Base-by-base conservation (phyloP, 768 basidiomycete genomes). In the Mycena galopus region DNA sequence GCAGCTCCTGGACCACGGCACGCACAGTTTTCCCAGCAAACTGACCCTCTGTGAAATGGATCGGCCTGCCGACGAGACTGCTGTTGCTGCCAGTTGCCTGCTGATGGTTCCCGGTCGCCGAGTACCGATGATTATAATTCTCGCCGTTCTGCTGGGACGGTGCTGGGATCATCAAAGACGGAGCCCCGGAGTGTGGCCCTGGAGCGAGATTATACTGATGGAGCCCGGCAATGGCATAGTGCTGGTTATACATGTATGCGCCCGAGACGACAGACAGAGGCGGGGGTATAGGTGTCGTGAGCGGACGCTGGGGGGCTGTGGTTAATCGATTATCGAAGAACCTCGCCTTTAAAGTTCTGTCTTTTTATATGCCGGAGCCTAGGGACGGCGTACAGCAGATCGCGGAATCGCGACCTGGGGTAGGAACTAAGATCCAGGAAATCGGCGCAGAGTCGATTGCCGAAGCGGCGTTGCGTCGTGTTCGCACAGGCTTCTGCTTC, bases 1-100 rank as follows among this genome's bases (percentile, higher is more conserved):
- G 92, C 16, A 90, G 79, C 82, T 91, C 92, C 66, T 82, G 76
- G 32, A 90, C 82, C 78, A 89, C 85, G 77, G 86, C 87, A 35
- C 89, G 87, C 63, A 91, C 84, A 1, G 86, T 88, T 42, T 83
- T 84, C 29, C 91, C 92, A 55, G 86, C 82, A 78, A 93, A 91
- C 73, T 90, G 90, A 47, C 93, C 93, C 63, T 83, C 81, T 19
- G 80, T 80, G 75, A 90, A 93, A 70, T 82, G 83, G 55, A 92
- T 89, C 5, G 90, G 90, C 42, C 75, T 82, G 64, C 88, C 88
- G 73, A 89, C 85, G 69, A 81, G 76, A 74, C 68, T 75, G 27
- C 39, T 39, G 39, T 3, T 39, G 9, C 9, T 39, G 39, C 4
- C 39, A 39, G 39, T 39, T 16, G 9, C 17, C 6, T 69, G 68